phyloP scores from a whole-genome alignment of 2,329 filamentous ascomycete genomes.

The Aspergillus sp. region DNA sequence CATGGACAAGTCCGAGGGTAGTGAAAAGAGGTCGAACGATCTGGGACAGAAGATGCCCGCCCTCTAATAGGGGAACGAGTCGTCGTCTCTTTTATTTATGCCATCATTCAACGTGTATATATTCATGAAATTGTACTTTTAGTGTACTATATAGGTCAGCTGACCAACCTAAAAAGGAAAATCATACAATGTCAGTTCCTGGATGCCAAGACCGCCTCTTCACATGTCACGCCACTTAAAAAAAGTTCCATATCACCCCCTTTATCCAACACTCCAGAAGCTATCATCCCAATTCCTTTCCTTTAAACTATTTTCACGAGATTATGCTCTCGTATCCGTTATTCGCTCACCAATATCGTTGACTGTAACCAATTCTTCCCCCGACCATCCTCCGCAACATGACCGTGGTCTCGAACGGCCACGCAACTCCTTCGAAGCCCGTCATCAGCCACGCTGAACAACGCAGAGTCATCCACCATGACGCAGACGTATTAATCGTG shows the following conservation, averaged over 20 bases:
- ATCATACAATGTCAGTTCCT: not conserved
- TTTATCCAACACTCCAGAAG: no score
- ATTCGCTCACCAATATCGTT: conserved; percentile 7
- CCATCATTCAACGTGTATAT: not conserved
- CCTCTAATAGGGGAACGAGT: not conserved
- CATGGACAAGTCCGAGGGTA: conserved; percentile 6
- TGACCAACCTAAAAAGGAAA: not conserved
- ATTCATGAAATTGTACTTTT: not conserved
- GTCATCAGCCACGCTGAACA: conserved; percentile 30
- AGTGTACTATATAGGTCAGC: not conserved
- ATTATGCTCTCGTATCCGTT: conserved; percentile 17
- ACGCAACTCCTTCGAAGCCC: conserved; percentile 12
- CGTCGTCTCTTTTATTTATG: not conserved
- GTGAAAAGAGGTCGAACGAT: not conserved
- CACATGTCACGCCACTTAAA: conserved; percentile 30
- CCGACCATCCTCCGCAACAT: not conserved
- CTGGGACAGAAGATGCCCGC: not conserved
- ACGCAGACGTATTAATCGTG: conserved; percentile 79
- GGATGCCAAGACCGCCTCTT: conserved; percentile 9
- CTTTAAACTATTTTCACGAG: conserved; percentile 3
- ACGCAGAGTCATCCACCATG: conserved; percentile 50
- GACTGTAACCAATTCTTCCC: conserved; percentile 1
- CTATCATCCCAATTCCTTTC: not conserved
- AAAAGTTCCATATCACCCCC: not conserved
- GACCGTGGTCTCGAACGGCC: conserved; percentile 18